Evolutionary conservation across 2,329 filamentous ascomycete genomes (phyloP), one percentile per base, ranked within the genome.

Genomic region (Emergomyces pasteurianus): DNA sequence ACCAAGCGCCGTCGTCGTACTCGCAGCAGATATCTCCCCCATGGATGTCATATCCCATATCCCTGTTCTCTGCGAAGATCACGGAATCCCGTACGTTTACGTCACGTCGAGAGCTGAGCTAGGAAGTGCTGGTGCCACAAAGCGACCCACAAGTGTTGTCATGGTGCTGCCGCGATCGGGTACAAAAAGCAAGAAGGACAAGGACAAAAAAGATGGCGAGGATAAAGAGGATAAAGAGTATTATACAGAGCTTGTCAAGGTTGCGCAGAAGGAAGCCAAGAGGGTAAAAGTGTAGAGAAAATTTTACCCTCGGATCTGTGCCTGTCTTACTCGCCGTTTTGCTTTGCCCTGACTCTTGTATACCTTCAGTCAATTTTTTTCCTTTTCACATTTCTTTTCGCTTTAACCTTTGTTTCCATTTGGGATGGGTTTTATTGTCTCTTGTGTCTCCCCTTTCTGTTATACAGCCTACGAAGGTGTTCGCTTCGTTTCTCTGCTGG

Each of bases 1-100:
- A 70, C 86, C 89, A 52, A 83, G 86, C 67, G 83, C 80, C 64
- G 83, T 99, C 67, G 90, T 96, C 70, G 81, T 99, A 74, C 90
- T 99, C 68, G 94, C 94, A 42, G 94, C 90, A 69, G 94, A 99
- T 77, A 97, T 99, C 80, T 96, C 90, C 59, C 94, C 94, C 66
- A 92, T 94, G 86, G 94, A 99, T 77, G 94, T 99, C 74, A 96
- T 99, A 79, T 94, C 90, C 63, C 94, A 99, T 79, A 89, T 99
- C 67, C 94, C 94, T 70, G 89, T 99, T 61, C 87, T 97, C 62
- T 97, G 94, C 83, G 94, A 99, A 80, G 92, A 97, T 79, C 92
- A 96, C 82, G 90, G 89, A 77, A 90, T 96, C 63, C 94, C 94
- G 40, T 99, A 97, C 79, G 85, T 99, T 76, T 99, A 95, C 76